A percentile compares a stretch with the other conserved stretches of the same genome.
Evolutionary conservation across 2,329 filamentous ascomycete species (phyloP).

Genomic region (Trichoderma aggressivum): DNA sequence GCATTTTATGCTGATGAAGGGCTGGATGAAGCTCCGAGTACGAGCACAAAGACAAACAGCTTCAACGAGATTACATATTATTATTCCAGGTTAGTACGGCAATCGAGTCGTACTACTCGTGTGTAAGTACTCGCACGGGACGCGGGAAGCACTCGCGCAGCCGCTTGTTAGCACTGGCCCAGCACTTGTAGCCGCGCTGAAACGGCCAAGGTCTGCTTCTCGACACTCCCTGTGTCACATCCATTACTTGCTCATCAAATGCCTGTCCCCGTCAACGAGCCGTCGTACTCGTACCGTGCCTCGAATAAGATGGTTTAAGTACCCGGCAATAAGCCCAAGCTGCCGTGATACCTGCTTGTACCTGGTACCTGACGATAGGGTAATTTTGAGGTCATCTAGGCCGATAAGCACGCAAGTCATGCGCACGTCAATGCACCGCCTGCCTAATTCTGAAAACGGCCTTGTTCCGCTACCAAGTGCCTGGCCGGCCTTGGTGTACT

Average conservation of each 20-base stretch:
- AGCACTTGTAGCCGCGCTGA: not conserved
- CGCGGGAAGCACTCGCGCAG: not conserved
- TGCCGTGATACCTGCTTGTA: not conserved
- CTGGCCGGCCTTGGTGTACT: no score
- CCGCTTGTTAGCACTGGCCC: not conserved
- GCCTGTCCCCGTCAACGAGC: not conserved
- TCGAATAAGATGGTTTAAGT: not conserved
- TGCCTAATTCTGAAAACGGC: not conserved
- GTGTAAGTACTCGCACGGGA: not conserved
- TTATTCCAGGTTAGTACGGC: not conserved
- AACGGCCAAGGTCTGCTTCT: conserved; percentile 6
- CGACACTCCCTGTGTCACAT: conserved; percentile 3
- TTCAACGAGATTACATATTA: not conserved
- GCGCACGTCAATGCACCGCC: conserved; percentile 1
- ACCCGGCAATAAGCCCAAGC: not conserved
- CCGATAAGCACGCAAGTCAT: conserved; percentile 15
- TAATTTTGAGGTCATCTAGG: conserved; percentile 14
- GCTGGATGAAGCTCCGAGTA: not conserved
- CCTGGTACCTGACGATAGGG: not conserved
- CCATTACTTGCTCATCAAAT: not conserved
- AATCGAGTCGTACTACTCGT: not conserved
- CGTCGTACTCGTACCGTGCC: not conserved
- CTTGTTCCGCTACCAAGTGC: not conserved
- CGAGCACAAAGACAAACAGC: not conserved
- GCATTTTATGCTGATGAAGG: conserved; percentile 10